Evolutionary conservation across 208 protist genomes (phyloP).

Genomic region (Leishmania tropica): DNA sequence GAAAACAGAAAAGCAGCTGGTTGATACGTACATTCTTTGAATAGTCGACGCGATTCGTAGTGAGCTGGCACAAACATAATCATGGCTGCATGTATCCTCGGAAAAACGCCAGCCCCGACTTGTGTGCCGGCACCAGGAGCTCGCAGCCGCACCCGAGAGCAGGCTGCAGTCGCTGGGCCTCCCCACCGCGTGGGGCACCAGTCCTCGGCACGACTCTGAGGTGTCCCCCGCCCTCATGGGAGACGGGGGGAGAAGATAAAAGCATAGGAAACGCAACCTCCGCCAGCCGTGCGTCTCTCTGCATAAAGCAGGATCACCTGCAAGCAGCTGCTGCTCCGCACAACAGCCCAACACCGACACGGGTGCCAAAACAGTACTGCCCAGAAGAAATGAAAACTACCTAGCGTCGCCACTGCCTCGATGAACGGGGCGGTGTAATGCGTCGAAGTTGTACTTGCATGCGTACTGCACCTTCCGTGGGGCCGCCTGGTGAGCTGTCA

Average conservation of each 20-base stretch:
- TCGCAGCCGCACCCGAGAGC: background rate
- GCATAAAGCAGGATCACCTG: background rate
- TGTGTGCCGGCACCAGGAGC: background rate
- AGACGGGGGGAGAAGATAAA: background rate
- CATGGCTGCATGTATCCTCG: background rate
- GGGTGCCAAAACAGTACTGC: no score
- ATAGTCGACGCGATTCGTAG: background rate
- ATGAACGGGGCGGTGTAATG: constrained; percentile 17
- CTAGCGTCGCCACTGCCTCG: background rate
- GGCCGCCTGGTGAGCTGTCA: background rate
- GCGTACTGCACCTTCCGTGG: constrained; percentile 18
- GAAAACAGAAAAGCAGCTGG: background rate
- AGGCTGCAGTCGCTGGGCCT: background rate
- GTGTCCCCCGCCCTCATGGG: background rate
- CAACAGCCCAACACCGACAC: background rate
- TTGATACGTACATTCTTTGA: background rate
- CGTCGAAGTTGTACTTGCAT: constrained; percentile 33
- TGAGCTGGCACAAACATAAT: background rate
- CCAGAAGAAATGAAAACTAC: background rate
- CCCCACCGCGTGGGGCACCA: background rate
- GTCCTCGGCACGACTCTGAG: background rate
- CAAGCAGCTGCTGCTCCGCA: background rate
- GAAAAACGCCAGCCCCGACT: background rate
- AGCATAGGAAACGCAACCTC: background rate
- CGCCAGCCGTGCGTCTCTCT: background rate